These are phyloP conservation scores for Leptosphaerulina australis DNA, from an alignment of 2,329 filamentous ascomycete genomes.

Conservation along the genomic window DNA sequence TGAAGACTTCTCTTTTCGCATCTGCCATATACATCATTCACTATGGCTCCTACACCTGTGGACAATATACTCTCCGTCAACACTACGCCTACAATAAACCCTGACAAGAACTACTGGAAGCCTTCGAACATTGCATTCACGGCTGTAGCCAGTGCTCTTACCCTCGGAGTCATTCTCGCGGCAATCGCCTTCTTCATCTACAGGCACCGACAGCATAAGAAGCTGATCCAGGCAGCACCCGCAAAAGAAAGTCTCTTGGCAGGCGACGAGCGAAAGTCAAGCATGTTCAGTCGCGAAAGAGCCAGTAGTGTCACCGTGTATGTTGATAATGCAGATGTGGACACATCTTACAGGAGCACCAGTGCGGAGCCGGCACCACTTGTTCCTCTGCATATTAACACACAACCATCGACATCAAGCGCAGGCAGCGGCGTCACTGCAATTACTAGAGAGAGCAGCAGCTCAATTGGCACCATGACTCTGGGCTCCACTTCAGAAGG, in stretches of 20 bases:
- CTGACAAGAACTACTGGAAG: conserved; percentile 29
- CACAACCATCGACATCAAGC: conserved; percentile 23
- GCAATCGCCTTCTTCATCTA: conserved; percentile 32
- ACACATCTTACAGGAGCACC: conserved; percentile 25
- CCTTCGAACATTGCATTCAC: conserved; percentile 37
- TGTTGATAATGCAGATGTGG: conserved; percentile 30
- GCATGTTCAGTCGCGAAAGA: conserved; percentile 43
- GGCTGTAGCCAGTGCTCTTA: conserved; percentile 33
- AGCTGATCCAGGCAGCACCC: conserved; percentile 27
- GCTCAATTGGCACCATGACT: conserved; percentile 29
- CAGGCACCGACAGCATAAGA: conserved; percentile 33
- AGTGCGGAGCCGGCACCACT: conserved; percentile 34
- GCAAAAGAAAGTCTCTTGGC: conserved; percentile 36
- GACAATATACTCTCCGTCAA: conserved; percentile 20
- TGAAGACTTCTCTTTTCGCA: not conserved
- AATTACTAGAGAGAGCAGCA: conserved; percentile 25
- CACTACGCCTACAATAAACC: conserved; percentile 14
- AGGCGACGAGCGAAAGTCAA: conserved; percentile 38
- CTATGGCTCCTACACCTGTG: conserved; percentile 38
- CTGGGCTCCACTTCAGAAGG: conserved; percentile 33
- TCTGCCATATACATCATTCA: not conserved
- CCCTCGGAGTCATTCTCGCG: conserved; percentile 27
- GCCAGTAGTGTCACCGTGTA: conserved; percentile 39
- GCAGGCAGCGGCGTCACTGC: conserved; percentile 32
- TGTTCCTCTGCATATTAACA: conserved; percentile 38